Percentiles rank a stretch among this genome's conserved stretches.
These are phyloP conservation scores for Alternaria conjuncta DNA, from an alignment of 2,329 filamentous ascomycete species.

Conservation along the genomic window DNA sequence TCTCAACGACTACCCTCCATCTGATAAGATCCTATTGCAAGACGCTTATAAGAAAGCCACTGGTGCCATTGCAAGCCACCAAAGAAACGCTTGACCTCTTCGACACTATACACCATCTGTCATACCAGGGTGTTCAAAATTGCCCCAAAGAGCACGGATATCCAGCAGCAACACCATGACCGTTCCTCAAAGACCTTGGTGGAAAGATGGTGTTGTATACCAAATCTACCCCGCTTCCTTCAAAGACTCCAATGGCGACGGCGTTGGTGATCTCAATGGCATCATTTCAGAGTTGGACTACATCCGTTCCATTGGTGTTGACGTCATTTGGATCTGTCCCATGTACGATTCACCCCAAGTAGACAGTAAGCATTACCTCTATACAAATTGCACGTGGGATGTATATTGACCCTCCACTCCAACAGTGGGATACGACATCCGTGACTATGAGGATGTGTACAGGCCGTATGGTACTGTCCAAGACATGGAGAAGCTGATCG, in stretches of 20 bases:
- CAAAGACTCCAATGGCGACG: conserved; percentile 64
- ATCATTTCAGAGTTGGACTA: conserved; percentile 65
- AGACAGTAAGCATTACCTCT: conserved; percentile 33
- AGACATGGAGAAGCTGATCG: conserved; percentile 49
- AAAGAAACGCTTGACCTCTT: conserved; percentile 1
- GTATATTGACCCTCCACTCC: neutral
- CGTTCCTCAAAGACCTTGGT: conserved; percentile 55
- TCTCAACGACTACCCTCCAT: neutral
- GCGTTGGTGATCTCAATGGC: conserved; percentile 63
- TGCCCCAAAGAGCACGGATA: neutral
- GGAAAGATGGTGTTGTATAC: conserved; percentile 67
- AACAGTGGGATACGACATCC: conserved; percentile 47
- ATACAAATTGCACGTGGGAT: neutral
- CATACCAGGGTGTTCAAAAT: neutral
- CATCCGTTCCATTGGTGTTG: conserved; percentile 56
- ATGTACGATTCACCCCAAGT: conserved; percentile 57
- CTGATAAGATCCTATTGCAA: neutral
- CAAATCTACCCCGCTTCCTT: conserved; percentile 69
- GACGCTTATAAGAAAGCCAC: conserved; percentile 14
- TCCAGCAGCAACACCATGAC: conserved; percentile 30
- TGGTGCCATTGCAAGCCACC: conserved; percentile 7
- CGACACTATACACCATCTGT: neutral
- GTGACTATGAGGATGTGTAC: conserved; percentile 50
- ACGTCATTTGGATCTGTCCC: conserved; percentile 47
- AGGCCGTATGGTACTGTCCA: conserved; percentile 49